Conservation (phyloP, 192 early-diverging fungal species). For the Mortierella hygrophila region DNA sequence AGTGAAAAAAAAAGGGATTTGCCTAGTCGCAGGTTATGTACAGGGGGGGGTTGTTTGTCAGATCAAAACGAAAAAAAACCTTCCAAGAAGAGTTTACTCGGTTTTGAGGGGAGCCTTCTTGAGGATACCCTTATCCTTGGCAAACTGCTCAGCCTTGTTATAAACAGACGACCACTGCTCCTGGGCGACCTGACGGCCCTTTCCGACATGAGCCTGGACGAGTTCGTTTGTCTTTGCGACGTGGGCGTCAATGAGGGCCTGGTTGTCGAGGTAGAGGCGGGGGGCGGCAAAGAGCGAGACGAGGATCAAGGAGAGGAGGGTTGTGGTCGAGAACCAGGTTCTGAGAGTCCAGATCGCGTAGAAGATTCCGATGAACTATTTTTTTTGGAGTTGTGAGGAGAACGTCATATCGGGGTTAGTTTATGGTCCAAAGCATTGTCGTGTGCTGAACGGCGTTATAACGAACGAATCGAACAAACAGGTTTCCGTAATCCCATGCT, state of each 20-base stretch:
- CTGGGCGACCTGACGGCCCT: slow-evolving; percentile 41
- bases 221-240: slow-evolving; percentile 50
- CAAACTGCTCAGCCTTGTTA: slow-evolving; percentile 51
- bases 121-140: slow-evolving; percentile 53
- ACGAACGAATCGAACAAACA: neutral
- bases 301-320: slow-evolving; percentile 42
- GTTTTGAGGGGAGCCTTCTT: slow-evolving; percentile 40
- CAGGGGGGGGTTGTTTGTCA: neutral
- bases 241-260: slow-evolving; percentile 42
- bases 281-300: slow-evolving; percentile 51
- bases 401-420: neutral
- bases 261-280: slow-evolving; percentile 54
- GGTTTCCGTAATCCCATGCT: neutral
- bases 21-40: neutral
- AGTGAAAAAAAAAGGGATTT: neutral
- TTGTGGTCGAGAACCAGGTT: slow-evolving; percentile 55
- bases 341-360: slow-evolving; percentile 54
- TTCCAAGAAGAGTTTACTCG: slow-evolving; percentile 6
- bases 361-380: slow-evolving; percentile 48
- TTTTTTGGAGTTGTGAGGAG: neutral
- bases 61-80: neutral
- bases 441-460: too few relatives aligned
- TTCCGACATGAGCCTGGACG: slow-evolving; percentile 45
- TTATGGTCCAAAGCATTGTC: neutral
- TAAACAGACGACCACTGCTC: slow-evolving; percentile 34